Conservation (phyloP, 2,329 filamentous ascomycete species). For the Rosellinia necatrix region DNA sequence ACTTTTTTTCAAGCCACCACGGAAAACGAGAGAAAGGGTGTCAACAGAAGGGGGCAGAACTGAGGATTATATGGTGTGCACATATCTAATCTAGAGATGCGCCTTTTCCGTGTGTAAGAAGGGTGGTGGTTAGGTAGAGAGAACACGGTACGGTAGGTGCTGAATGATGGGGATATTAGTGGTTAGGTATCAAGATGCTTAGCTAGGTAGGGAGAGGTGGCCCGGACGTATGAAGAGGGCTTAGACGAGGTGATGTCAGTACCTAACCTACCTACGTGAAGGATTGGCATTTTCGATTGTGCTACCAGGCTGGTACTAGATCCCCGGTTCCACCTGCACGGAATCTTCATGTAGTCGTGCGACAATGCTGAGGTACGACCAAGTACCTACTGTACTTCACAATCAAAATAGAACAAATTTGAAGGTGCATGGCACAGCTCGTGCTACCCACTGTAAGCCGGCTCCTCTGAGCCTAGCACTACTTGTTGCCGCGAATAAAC, state of each 20-base stretch:
- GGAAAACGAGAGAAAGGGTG: not conserved
- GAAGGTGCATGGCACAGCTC: not conserved
- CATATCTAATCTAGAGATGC: not conserved
- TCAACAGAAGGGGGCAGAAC: not conserved
- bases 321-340: conserved; percentile 19
- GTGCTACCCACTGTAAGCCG: not conserved
- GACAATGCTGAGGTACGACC: no score
- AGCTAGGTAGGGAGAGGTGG: no score
- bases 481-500: not conserved
- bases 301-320: no score
- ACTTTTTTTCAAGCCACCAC: not conserved
- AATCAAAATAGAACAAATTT: no score
- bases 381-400: not conserved
- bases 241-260: conserved; percentile 26
- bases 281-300: no score
- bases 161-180: no score
- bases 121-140: not conserved
- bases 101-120: not conserved
- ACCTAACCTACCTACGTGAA: not conserved
- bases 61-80: not conserved
- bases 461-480: not conserved
- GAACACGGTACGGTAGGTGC: not conserved
- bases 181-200: no score
- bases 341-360: conserved; percentile 23
- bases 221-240: conserved; percentile 14